Conservation (phyloP, 768 basidiomycete species). For the Psilocybe cyanescens region DNA sequence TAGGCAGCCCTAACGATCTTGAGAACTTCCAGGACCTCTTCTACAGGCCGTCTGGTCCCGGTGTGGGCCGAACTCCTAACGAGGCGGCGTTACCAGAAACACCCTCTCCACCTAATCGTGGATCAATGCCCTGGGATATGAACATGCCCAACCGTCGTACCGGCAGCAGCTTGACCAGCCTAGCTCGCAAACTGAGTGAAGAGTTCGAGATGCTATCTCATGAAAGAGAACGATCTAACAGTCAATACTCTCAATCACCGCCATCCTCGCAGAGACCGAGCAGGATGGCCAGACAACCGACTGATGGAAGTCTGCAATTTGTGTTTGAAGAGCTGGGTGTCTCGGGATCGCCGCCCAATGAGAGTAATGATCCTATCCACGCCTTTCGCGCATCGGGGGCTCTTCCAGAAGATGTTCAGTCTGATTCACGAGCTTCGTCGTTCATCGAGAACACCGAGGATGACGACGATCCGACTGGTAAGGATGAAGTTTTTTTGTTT, state of each 20-base stretch:
- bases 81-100: constrained; percentile 27
- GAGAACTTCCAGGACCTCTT: constrained; percentile 80
- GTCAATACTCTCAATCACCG: constrained; percentile 31
- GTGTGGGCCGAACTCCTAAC: constrained; percentile 17
- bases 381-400: constrained; percentile 44
- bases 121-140: constrained; percentile 38
- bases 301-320: constrained; percentile 38
- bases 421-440: constrained; percentile 41
- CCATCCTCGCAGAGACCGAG: constrained; percentile 18
- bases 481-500: constrained; percentile 8
- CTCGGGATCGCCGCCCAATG: constrained; percentile 26
- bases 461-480: constrained; percentile 46
- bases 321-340: constrained; percentile 38
- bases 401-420: constrained; percentile 55
- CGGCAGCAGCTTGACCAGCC: constrained; percentile 46
- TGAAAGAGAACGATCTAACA: constrained; percentile 31
- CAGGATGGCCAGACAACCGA: constrained; percentile 24
- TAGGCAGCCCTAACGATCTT: constrained; percentile 66
- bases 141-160: constrained; percentile 34
- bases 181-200: constrained; percentile 54
- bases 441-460: constrained; percentile 38
- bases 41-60: constrained; percentile 50
- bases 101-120: constrained; percentile 29
- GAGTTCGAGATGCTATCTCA: constrained; percentile 48
- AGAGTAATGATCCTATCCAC: constrained; percentile 27